These are phyloP conservation scores for Termitomyces sp. DNA, from an alignment of 768 basidiomycete species.

Conservation along the genomic window DNA sequence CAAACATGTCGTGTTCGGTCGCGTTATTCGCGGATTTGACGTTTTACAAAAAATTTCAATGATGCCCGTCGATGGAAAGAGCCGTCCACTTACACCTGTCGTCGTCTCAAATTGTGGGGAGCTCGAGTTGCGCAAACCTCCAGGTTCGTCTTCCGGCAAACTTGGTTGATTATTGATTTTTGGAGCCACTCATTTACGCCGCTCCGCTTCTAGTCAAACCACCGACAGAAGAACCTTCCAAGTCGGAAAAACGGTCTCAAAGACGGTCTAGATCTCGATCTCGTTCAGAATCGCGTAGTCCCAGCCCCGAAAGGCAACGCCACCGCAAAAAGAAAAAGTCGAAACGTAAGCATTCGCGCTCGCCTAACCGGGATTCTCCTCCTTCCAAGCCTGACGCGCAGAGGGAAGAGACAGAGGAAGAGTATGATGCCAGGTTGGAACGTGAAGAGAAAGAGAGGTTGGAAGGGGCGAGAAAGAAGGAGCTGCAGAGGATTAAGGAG, in stretches of 20 bases:
- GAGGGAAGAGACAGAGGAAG: slow-evolving; percentile 58
- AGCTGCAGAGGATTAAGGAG: slow-evolving; percentile 44
- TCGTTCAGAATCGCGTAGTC: slow-evolving; percentile 12
- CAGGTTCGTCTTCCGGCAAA: slow-evolving; percentile 13
- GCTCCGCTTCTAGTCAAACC: slow-evolving; percentile 1
- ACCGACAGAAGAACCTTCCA: slow-evolving; percentile 9
- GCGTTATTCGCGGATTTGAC: slow-evolving; percentile 54
- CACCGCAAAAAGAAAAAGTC: slow-evolving; percentile 18
- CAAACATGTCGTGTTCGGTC: slow-evolving; percentile 46
- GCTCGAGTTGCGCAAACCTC: slow-evolving; percentile 57
- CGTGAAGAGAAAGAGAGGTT: slow-evolving; percentile 59
- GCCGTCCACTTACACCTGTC: slow-evolving; percentile 64
- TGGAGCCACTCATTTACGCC: background rate
- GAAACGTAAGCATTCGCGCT: slow-evolving; percentile 9
- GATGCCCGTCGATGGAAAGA: slow-evolving; percentile 68
- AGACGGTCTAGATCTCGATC: slow-evolving; percentile 10
- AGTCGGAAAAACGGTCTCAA: slow-evolving; percentile 11
- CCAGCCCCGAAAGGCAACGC: slow-evolving; percentile 12
- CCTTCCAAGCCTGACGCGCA: background rate
- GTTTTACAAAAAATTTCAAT: slow-evolving; percentile 55
- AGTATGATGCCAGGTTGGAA: slow-evolving; percentile 65
- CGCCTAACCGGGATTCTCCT: background rate
- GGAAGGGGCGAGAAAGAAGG: slow-evolving; percentile 36
- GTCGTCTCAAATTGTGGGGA: slow-evolving; percentile 78
- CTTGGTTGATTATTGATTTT: background rate